A percentile compares a stretch with the other conserved stretches of the same genome.
phyloP scores from a whole-genome alignment of 2,329 filamentous ascomycete species.

The Ascochyta fabae region DNA sequence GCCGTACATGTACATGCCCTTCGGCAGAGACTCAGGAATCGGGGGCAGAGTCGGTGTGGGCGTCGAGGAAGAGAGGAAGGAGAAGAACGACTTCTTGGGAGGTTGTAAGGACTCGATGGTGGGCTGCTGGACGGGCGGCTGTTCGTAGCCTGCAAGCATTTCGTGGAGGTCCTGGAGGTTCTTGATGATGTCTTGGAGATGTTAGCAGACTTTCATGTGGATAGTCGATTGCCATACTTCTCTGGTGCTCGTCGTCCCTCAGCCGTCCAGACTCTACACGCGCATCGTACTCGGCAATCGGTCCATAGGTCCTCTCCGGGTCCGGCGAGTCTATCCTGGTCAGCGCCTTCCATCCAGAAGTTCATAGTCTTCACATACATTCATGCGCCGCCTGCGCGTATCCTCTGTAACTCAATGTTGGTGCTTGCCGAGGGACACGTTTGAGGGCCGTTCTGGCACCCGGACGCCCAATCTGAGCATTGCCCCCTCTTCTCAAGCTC shows the following conservation, averaged over 20 bases:
- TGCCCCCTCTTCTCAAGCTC: constrained; percentile 17
- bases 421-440: constrained; percentile 16
- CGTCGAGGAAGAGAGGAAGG: constrained; percentile 63
- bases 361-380: constrained; percentile 20
- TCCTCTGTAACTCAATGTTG: constrained; percentile 28
- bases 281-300: constrained; percentile 85
- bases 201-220: constrained; percentile 6
- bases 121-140: constrained; percentile 77
- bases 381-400: constrained; percentile 38
- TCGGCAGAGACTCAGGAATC: constrained; percentile 77
- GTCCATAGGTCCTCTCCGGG: constrained; percentile 59
- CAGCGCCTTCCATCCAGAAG: neutral
- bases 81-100: constrained; percentile 62
- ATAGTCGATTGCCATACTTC: constrained; percentile 65
- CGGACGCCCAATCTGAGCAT: constrained; percentile 9
- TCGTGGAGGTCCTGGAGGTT: constrained; percentile 88
- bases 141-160: constrained; percentile 75
- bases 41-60: constrained; percentile 50
- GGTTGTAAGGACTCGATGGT: constrained; percentile 72
- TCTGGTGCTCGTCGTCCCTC: constrained; percentile 88
- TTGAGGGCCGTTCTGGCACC: constrained; percentile 8
- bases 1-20: constrained; percentile 92
- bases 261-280: constrained; percentile 76
- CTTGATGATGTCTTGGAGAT: constrained; percentile 76
- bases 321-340: constrained; percentile 24